phyloP scores from a whole-genome alignment of 805 yeast species.

The Cyberlindnera meyerae region DNA sequence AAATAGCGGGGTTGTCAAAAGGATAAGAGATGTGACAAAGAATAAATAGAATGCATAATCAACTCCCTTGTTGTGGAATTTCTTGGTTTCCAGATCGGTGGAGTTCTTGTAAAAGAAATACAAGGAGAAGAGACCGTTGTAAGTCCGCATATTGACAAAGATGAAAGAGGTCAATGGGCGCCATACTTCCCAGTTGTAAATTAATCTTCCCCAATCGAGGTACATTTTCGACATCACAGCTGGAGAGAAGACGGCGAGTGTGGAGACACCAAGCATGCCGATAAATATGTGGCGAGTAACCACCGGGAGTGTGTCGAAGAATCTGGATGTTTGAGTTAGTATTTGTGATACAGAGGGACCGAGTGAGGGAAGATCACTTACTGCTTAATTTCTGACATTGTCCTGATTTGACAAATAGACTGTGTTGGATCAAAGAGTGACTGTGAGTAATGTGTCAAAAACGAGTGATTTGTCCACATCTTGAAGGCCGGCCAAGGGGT shows the following conservation, averaged over 20 bases:
- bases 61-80: constrained; percentile 42
- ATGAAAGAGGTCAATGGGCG: constrained; percentile 47
- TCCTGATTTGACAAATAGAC: too few species aligned
- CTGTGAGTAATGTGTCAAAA: too few species aligned
- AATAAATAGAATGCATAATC: constrained; percentile 54
- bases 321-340: constrained; percentile 21
- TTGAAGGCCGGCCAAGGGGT: too few species aligned
- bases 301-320: constrained; percentile 47
- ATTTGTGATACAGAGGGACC: too few species aligned
- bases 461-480: too few species aligned
- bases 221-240: constrained; percentile 25
- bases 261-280: constrained; percentile 41
- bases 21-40: constrained; percentile 31
- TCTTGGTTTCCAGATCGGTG: constrained; percentile 50
- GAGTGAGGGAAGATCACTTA: too few species aligned
- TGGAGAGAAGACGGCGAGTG: constrained; percentile 42
- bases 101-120: constrained; percentile 56
- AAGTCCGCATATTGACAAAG: constrained; percentile 36
- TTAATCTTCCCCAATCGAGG: constrained; percentile 27
- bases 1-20: too few species aligned
- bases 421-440: too few species aligned
- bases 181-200: constrained; percentile 37
- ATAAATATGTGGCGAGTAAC: constrained; percentile 53
- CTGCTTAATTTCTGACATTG: constrained; percentile 1
- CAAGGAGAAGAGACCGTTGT: constrained; percentile 45